Percentiles rank a stretch among this genome's conserved stretches.
Conservation (phyloP, 257 asterid species). For the Nicotiana otophora region DNA sequence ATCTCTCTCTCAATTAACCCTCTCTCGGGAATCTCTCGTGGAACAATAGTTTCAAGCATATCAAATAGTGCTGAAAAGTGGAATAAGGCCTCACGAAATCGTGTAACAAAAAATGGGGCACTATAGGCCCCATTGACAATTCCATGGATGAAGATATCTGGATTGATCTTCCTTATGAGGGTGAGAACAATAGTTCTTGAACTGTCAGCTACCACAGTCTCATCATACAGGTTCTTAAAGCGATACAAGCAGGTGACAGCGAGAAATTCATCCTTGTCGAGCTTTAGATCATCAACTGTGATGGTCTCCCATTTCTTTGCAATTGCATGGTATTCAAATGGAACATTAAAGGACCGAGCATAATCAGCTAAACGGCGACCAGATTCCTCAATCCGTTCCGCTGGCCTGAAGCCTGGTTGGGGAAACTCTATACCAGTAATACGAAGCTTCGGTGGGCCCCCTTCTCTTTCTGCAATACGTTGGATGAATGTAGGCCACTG, state of each 20-base stretch:
- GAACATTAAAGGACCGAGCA: slow-evolving; percentile 43
- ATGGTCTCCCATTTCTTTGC: slow-evolving; percentile 72
- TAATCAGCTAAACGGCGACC: slow-evolving; percentile 57
- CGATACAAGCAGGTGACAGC: slow-evolving; percentile 52
- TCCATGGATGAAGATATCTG: slow-evolving; percentile 55
- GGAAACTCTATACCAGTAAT: slow-evolving; percentile 75
- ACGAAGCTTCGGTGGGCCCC: slow-evolving; percentile 62
- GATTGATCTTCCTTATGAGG: slow-evolving; percentile 51
- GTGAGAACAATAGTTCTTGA: slow-evolving; percentile 49
- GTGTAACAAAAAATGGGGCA: slow-evolving; percentile 58
- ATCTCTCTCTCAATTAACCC: slow-evolving; percentile 59
- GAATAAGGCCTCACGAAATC: slow-evolving; percentile 69
- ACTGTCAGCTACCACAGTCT: slow-evolving; percentile 48
- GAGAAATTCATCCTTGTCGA: slow-evolving; percentile 51
- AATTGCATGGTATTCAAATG: slow-evolving; percentile 56
- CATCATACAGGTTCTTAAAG: slow-evolving; percentile 54
- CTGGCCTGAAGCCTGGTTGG: slow-evolving; percentile 66
- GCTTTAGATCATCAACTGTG: slow-evolving; percentile 50
- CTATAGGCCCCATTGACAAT: slow-evolving; percentile 63
- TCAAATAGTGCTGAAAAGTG: slow-evolving; percentile 69
- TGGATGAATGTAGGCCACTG: slow-evolving; percentile 62
- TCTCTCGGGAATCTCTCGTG: slow-evolving; percentile 54
- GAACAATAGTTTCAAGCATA: slow-evolving; percentile 56
- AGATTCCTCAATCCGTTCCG: slow-evolving; percentile 55
- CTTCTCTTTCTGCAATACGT: slow-evolving; percentile 36